Percentiles rank a stretch among this genome's conserved stretches.
Conservation (phyloP, 1,284 basidiomycete genomes). For the Abortiporus biennis region DNA sequence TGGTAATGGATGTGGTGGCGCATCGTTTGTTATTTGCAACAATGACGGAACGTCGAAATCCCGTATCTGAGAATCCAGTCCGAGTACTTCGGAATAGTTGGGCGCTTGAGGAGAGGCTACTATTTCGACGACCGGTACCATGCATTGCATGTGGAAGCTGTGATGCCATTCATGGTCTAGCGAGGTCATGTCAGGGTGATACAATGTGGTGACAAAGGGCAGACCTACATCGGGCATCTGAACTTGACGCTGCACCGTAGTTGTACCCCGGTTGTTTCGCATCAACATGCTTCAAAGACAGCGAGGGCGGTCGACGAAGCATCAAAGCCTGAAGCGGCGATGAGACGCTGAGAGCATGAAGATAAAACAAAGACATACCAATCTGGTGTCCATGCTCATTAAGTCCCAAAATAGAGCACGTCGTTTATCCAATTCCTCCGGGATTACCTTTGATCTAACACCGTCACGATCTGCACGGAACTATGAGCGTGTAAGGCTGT, state of each 20-base stretch:
- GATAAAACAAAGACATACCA: conserved; percentile 25
- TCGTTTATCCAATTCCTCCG: conserved; percentile 46
- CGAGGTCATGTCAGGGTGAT: background rate
- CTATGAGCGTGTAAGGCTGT: conserved; percentile 6
- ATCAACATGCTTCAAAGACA: conserved; percentile 22
- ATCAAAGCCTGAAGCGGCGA: conserved; percentile 18
- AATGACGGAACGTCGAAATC: conserved; percentile 20
- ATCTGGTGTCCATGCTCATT: conserved; percentile 44
- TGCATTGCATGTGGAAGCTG: conserved; percentile 22
- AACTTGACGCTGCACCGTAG: conserved; percentile 7
- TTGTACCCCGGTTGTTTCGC: conserved; percentile 18
- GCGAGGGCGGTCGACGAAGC: conserved; percentile 25
- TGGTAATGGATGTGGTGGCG: conserved; percentile 17
- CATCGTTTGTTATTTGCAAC: conserved; percentile 19
- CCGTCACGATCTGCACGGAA: conserved; percentile 47
- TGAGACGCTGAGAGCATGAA: conserved; percentile 1
- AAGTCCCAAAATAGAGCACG: conserved; percentile 56
- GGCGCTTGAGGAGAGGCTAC: conserved; percentile 17
- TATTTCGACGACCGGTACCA: conserved; percentile 21
- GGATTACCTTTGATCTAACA: conserved; percentile 44
- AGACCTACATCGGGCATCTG: conserved; percentile 13
- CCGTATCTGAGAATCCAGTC: conserved; percentile 22
- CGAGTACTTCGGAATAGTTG: conserved; percentile 22
- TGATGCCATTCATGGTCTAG: conserved; percentile 26
- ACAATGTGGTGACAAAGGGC: conserved; percentile 3